phyloP scores from a whole-genome alignment of 371 early-diverging fungal genomes.

The Phascolomyces articulosus region DNA sequence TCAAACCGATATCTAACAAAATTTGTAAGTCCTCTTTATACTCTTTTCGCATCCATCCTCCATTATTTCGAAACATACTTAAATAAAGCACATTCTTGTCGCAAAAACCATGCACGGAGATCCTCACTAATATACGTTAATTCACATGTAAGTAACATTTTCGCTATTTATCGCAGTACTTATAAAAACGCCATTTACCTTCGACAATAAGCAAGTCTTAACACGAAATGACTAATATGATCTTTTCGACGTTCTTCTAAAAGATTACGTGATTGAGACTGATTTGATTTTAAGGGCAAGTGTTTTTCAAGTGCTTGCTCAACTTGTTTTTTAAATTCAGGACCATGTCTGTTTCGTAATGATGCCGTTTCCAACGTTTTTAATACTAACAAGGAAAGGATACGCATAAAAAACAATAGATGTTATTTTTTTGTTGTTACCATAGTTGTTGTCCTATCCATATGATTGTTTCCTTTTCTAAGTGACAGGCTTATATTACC shows the following conservation, averaged over 20 bases:
- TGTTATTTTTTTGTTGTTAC: conserved; percentile 6
- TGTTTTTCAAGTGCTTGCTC: conserved; percentile 60
- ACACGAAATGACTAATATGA: conserved; percentile 91
- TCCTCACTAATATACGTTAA: conserved; percentile 62
- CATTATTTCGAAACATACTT: conserved; percentile 43
- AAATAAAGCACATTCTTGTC: conserved; percentile 87
- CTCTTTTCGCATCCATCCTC: no score
- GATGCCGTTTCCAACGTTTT: conserved; percentile 83
- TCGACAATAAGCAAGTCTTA: conserved; percentile 91
- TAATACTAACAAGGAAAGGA: conserved; percentile 56
- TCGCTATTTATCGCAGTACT: no score
- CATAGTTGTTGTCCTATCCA: no score
- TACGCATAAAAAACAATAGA: background rate
- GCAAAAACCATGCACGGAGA: conserved; percentile 88
- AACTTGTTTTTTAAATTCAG: conserved; percentile 65
- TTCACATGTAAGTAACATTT: background rate
- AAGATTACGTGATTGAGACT: conserved; percentile 39
- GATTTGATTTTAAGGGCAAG: conserved; percentile 69
- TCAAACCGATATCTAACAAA: conserved; percentile 61
- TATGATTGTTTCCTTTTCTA: background rate
- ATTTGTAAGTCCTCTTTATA: no score
- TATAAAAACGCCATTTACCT: no score
- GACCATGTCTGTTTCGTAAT: conserved; percentile 69
- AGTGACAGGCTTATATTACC: conserved; percentile 39
- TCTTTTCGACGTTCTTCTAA: conserved; percentile 87